Evolutionary conservation across 495 filamentous ascomycete species (phyloP).

Genomic region (Lasiosphaeria ovina): DNA sequence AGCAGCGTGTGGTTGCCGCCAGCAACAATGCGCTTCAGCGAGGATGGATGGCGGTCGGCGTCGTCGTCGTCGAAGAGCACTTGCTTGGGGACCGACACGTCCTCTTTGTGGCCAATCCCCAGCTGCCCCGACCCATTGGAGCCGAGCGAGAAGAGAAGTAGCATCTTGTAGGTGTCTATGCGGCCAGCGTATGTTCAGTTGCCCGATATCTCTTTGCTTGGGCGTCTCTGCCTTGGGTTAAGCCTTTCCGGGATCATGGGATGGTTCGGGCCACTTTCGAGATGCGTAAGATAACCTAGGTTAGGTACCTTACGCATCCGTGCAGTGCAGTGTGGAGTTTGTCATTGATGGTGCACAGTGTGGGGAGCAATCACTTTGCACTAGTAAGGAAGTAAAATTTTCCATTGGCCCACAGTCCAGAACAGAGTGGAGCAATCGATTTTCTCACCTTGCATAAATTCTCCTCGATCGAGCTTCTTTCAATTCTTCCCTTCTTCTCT

Average conservation of each 20-base stretch:
- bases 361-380: background rate
- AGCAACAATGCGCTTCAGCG: conserved; percentile 48
- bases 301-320: background rate
- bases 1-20: conserved; percentile 90
- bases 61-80: conserved; percentile 45
- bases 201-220: background rate
- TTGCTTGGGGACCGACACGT: conserved; percentile 64
- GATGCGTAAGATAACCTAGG: too few relatives aligned
- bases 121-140: conserved; percentile 91
- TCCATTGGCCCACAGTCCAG: background rate
- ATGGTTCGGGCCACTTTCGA: too few relatives aligned
- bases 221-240: background rate
- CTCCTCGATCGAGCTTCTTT: background rate
- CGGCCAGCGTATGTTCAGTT: too few relatives aligned
- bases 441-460: conserved; percentile 7
- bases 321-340: background rate
- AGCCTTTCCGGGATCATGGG: too few relatives aligned
- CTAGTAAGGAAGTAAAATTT: background rate
- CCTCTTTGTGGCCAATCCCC: conserved; percentile 70
- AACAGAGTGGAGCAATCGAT: conserved; percentile 11
- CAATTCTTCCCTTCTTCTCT: conserved; percentile 14
- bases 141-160: conserved; percentile 73
- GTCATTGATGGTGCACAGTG: conserved; percentile 3
- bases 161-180: conserved; percentile 28
- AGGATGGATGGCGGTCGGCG: conserved; percentile 16